phyloP scores from a whole-genome alignment of 495 filamentous ascomycete genomes.

The Penicillium diatomitis region DNA sequence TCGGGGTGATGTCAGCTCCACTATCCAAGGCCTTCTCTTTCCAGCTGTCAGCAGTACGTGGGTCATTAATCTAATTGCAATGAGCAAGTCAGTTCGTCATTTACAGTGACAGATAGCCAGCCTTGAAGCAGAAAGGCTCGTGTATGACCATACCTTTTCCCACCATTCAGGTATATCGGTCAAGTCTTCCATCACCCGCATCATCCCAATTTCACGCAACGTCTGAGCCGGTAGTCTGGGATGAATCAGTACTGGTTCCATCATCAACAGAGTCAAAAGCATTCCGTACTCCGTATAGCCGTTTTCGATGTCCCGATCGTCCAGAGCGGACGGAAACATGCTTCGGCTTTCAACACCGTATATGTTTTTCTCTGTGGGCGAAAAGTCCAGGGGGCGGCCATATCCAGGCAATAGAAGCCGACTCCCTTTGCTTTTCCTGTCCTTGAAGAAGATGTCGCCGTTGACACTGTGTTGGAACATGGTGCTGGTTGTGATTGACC shows the following conservation, averaged over 20 bases:
- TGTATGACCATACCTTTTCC: slow-evolving; percentile 29
- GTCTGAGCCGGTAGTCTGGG: slow-evolving; percentile 26
- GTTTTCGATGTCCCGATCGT: slow-evolving; percentile 26
- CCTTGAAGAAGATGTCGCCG: neutral
- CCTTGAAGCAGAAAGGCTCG: no score
- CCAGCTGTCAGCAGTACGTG: slow-evolving; percentile 29
- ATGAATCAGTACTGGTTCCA: slow-evolving; percentile 1
- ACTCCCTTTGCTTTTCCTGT: slow-evolving; percentile 4
- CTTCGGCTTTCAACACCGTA: slow-evolving; percentile 19
- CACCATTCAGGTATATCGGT: slow-evolving; percentile 45
- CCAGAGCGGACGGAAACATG: slow-evolving; percentile 24
- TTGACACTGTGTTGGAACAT: slow-evolving; percentile 18
- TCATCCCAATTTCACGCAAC: slow-evolving; percentile 30
- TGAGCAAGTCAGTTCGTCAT: neutral
- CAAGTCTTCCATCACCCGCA: slow-evolving; percentile 29
- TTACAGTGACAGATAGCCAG: neutral
- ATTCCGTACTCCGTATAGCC: slow-evolving; percentile 21
- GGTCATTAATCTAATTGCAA: slow-evolving; percentile 28
- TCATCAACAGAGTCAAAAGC: neutral
- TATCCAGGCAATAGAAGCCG: slow-evolving; percentile 31
- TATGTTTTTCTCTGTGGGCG: slow-evolving; percentile 20
- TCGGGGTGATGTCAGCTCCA: slow-evolving; percentile 27
- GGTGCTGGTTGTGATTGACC: no score
- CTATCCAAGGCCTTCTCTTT: slow-evolving; percentile 22
- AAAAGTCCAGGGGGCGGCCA: slow-evolving; percentile 29